phyloP scores from a whole-genome alignment of 202 grass and related monocot genomes.

The Carex sylvatica region DNA sequence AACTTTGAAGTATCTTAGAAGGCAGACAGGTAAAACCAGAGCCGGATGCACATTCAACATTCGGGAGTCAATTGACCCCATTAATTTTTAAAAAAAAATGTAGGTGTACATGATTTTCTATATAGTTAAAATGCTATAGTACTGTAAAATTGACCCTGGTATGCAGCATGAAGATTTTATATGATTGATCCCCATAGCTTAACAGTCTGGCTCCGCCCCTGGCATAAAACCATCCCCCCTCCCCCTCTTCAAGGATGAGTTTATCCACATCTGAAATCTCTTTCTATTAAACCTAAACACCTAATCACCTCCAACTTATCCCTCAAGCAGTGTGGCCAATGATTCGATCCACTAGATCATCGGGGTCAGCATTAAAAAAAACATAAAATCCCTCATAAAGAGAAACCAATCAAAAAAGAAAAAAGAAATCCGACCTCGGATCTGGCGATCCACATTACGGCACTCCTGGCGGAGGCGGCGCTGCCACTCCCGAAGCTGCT shows the following conservation, averaged over 20 bases:
- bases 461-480: constrained; percentile 79
- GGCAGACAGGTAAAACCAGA: background rate
- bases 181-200: too few relatives aligned
- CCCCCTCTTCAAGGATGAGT: background rate
- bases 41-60: too few relatives aligned
- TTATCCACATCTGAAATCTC: background rate
- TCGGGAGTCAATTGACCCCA: too few relatives aligned
- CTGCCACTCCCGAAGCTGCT: constrained; percentile 87
- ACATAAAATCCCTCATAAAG: background rate
- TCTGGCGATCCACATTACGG: constrained; percentile 67
- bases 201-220: too few relatives aligned
- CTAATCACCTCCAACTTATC: background rate
- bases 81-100: too few relatives aligned
- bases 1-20: background rate
- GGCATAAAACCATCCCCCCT: background rate
- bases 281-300: background rate
- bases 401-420: background rate
- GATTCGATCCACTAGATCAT: background rate
- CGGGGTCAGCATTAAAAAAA: background rate
- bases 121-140: too few relatives aligned
- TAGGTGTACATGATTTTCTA: too few relatives aligned
- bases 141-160: too few relatives aligned
- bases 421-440: constrained; percentile 40
- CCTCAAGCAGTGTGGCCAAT: background rate
- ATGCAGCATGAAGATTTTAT: too few relatives aligned